Percentiles rank a stretch among this genome's conserved stretches.
Evolutionary conservation across 129 eudicot genomes (phyloP).

Genomic region (Helianthus tuberosus): DNA sequence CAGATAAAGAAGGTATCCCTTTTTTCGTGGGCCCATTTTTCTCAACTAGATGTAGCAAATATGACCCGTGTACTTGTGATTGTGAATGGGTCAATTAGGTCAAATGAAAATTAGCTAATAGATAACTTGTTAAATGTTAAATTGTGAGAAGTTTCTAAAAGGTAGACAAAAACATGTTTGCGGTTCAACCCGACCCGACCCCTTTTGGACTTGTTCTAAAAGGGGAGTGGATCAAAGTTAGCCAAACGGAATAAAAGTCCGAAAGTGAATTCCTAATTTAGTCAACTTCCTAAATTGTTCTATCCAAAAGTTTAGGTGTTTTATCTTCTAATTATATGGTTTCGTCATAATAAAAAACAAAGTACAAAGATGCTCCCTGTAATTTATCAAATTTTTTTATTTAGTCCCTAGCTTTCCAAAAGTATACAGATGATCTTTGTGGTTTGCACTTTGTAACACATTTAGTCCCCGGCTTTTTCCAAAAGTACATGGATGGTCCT

Average conservation of each 20-base stretch:
- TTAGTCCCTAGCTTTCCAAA: too few relatives aligned
- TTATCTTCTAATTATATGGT: background rate
- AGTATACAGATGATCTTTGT: too few relatives aligned
- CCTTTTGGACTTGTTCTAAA: background rate
- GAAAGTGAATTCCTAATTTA: background rate
- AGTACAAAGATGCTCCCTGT: too few relatives aligned
- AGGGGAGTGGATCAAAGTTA: background rate
- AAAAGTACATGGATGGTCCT: too few relatives aligned
- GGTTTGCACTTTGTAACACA: too few relatives aligned
- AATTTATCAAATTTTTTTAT: too few relatives aligned
- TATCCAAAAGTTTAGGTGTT: background rate
- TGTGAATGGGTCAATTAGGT: slow-evolving; percentile 12
- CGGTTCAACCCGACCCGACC: background rate
- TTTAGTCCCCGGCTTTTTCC: too few relatives aligned
- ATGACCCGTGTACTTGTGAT: background rate
- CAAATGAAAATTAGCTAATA: background rate
- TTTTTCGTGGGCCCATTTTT: background rate
- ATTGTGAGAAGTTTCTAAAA: background rate
- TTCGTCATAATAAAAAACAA: background rate
- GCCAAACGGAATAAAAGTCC: background rate
- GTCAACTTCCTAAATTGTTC: slow-evolving; percentile 2
- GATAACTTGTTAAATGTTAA: background rate
- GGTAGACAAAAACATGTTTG: background rate
- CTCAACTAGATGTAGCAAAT: background rate
- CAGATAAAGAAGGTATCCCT: slow-evolving; percentile 76